Conservation (phyloP, 1,139 yeast genomes). For the Nakaseomyces uthaithaninus region DNA sequence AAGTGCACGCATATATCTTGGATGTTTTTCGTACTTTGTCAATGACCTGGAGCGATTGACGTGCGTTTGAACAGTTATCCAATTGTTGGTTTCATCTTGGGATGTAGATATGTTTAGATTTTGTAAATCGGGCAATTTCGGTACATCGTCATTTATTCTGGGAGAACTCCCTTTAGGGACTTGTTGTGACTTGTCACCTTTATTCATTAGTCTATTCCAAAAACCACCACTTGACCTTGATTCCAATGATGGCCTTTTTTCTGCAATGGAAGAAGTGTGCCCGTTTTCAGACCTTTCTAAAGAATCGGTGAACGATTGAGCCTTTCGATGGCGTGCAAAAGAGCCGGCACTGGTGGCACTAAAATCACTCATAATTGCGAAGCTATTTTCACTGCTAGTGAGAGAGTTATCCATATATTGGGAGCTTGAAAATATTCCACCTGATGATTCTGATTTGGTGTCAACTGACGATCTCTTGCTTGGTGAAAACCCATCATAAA, state of each 20-base stretch:
- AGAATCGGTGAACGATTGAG: constrained; percentile 35
- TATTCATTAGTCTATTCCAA: constrained; percentile 21
- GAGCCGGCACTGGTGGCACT: constrained; percentile 92
- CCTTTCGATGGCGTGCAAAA: constrained; percentile 60
- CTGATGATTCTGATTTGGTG: constrained; percentile 11
- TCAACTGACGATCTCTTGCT: constrained; percentile 14
- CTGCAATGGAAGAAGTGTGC: constrained; percentile 1
- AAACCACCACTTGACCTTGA: constrained; percentile 20
- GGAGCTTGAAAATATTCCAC: constrained; percentile 26
- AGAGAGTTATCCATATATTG: constrained; percentile 27
- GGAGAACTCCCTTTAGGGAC: constrained; percentile 16
- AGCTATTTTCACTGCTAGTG: constrained; percentile 32
- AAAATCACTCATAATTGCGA: constrained; percentile 47
- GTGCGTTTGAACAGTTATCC: constrained; percentile 50
- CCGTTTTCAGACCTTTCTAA: constrained; percentile 22
- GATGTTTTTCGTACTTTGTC: constrained; percentile 58
- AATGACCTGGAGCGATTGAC: constrained; percentile 71
- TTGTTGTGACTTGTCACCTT: constrained; percentile 16
- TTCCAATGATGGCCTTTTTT: background rate
- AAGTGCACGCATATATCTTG: constrained; percentile 60
- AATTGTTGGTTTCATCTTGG: constrained; percentile 30
- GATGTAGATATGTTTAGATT: constrained; percentile 19
- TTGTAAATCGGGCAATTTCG: constrained; percentile 28
- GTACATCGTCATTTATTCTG: constrained; percentile 13
- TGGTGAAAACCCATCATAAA: constrained; percentile 18